These are phyloP conservation scores for Trametes pubescens DNA, from an alignment of 1,284 basidiomycete species.

Conservation along the genomic window DNA sequence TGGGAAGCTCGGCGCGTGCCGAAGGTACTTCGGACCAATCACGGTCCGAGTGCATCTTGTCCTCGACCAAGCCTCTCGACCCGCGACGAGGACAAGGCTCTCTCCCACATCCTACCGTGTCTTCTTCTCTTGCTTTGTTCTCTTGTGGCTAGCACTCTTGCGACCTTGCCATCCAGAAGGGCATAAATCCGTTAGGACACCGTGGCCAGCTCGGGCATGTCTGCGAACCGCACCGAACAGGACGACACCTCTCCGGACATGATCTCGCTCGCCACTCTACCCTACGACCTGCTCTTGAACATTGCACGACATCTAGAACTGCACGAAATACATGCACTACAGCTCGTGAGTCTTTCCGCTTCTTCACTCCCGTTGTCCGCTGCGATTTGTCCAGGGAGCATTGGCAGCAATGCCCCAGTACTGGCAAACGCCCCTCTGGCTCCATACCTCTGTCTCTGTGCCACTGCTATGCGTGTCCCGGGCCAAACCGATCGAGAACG, in stretches of 20 bases:
- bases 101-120: constrained; percentile 31
- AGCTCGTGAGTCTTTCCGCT: constrained; percentile 55
- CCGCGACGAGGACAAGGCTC: constrained; percentile 29
- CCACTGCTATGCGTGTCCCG: too few relatives aligned
- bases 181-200: neutral
- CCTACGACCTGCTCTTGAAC: constrained; percentile 75
- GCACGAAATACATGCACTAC: constrained; percentile 63
- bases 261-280: constrained; percentile 55
- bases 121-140: constrained; percentile 19
- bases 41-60: constrained; percentile 23
- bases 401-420: too few relatives aligned
- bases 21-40: constrained; percentile 19
- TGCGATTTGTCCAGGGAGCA: constrained; percentile 5
- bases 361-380: neutral
- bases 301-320: constrained; percentile 67
- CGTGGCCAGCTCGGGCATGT: constrained; percentile 28
- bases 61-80: too few relatives aligned
- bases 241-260: constrained; percentile 33
- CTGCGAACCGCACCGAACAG: constrained; percentile 21
- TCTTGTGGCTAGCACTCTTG: neutral
- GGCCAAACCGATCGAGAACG: too few relatives aligned
- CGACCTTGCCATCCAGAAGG: neutral
- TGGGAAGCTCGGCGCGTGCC: constrained; percentile 2
- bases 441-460: too few relatives aligned
- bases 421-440: too few relatives aligned